phyloP scores from a whole-genome alignment of 257 asterid species.

The Lycium ferocissimum region DNA sequence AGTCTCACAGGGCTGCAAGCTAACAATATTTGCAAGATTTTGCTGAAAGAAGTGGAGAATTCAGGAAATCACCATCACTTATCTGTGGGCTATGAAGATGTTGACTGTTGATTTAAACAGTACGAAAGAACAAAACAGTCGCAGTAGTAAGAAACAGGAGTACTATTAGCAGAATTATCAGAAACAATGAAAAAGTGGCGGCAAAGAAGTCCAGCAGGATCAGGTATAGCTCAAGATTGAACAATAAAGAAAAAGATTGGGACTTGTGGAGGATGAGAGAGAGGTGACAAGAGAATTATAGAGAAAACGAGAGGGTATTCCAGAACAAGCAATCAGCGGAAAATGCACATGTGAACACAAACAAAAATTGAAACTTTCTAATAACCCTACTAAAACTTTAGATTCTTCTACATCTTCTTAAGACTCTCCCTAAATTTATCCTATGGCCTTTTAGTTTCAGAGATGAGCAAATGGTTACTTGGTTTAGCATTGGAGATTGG shows the following conservation, averaged over 20 bases:
- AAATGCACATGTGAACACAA: constrained; percentile 3
- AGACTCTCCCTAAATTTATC: background rate
- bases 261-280: background rate
- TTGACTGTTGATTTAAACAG: background rate
- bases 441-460: background rate
- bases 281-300: background rate
- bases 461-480: background rate
- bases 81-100: background rate
- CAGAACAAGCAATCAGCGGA: background rate
- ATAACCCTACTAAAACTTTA: background rate
- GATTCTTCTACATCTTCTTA: background rate
- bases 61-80: background rate
- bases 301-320: background rate
- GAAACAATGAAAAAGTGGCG: background rate
- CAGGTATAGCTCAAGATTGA: background rate
- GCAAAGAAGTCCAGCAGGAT: background rate
- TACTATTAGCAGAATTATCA: background rate
- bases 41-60: background rate
- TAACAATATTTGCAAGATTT: background rate
- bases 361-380: background rate
- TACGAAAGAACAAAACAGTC: background rate
- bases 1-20: background rate
- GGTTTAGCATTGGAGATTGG: background rate
- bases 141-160: background rate
- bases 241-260: background rate